These are phyloP conservation scores for Thalassiosira livingstoniorum DNA, from an alignment of 352 stramenopile genomes.

Conservation along the genomic window DNA sequence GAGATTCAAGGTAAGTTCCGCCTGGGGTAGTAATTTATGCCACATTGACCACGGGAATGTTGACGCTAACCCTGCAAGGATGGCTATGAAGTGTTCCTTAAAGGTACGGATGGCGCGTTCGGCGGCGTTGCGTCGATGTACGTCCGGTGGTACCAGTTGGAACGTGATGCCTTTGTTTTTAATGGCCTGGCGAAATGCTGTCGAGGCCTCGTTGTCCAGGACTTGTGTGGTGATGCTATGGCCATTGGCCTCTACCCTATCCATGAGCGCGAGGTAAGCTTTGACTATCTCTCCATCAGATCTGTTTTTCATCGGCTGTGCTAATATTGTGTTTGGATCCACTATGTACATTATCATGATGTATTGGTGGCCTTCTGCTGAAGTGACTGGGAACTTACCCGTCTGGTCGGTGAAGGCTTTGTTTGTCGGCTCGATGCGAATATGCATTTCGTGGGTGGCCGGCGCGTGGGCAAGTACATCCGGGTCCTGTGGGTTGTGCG, in stretches of 20 bases:
- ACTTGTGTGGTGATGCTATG: background rate
- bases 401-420: conserved; percentile 39
- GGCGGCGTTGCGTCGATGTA: conserved; percentile 16
- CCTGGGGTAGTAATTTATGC: conserved; percentile 11
- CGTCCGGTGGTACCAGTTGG: conserved; percentile 12
- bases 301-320: conserved; percentile 39
- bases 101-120: conserved; percentile 31
- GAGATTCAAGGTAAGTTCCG: conserved; percentile 16
- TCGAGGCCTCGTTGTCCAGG: conserved; percentile 16
- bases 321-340: conserved; percentile 58
- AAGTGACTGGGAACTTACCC: conserved; percentile 36
- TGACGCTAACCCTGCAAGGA: background rate
- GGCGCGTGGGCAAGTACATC: background rate
- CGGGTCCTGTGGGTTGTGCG: background rate
- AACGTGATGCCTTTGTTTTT: background rate
- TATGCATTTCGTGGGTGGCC: background rate
- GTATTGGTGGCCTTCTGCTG: conserved; percentile 40
- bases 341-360: conserved; percentile 56
- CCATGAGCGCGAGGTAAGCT: conserved; percentile 17
- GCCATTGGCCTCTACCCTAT: background rate
- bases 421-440: background rate
- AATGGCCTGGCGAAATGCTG: background rate
- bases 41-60: conserved; percentile 22
- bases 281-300: conserved; percentile 13
- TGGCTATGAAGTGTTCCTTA: conserved; percentile 28